phyloP scores from a whole-genome alignment of 1,284 basidiomycete genomes.

The Heliocybe sulcata region DNA sequence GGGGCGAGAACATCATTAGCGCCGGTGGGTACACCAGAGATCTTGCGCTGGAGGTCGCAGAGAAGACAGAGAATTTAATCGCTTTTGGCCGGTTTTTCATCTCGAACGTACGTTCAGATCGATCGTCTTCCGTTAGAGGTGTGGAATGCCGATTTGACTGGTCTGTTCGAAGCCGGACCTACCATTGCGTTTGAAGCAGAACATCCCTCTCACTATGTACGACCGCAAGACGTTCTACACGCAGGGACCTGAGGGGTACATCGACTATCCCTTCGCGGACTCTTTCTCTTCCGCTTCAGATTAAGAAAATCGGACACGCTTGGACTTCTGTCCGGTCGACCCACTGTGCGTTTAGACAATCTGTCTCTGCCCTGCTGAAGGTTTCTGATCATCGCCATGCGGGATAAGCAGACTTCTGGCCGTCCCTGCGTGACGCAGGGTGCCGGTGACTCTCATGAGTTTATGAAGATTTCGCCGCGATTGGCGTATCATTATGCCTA shows the following conservation, averaged over 20 bases:
- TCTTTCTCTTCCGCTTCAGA: background rate
- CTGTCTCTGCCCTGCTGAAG: too few species aligned
- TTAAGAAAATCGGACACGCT: too few species aligned
- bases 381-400: too few species aligned
- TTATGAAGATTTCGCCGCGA: too few species aligned
- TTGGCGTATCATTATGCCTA: too few species aligned
- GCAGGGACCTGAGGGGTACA: conserved; percentile 15
- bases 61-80: conserved; percentile 18
- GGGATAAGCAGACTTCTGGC: too few species aligned
- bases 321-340: too few species aligned
- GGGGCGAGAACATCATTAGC: conserved; percentile 22
- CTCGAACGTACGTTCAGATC: conserved; percentile 29
- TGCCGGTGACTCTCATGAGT: too few species aligned
- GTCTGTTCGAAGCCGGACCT: conserved; percentile 33
- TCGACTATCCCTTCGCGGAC: conserved; percentile 16
- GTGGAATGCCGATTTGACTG: background rate
- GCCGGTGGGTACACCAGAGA: conserved; percentile 25
- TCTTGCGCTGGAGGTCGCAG: conserved; percentile 14
- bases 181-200: conserved; percentile 19
- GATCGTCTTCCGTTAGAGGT: conserved; percentile 13
- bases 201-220: conserved; percentile 11
- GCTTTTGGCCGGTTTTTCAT: conserved; percentile 38
- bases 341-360: too few species aligned
- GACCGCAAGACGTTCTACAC: conserved; percentile 15
- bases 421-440: too few species aligned